phyloP scores from a whole-genome alignment of 345 rosid species.

The Diplotaxis tenuifolia region DNA sequence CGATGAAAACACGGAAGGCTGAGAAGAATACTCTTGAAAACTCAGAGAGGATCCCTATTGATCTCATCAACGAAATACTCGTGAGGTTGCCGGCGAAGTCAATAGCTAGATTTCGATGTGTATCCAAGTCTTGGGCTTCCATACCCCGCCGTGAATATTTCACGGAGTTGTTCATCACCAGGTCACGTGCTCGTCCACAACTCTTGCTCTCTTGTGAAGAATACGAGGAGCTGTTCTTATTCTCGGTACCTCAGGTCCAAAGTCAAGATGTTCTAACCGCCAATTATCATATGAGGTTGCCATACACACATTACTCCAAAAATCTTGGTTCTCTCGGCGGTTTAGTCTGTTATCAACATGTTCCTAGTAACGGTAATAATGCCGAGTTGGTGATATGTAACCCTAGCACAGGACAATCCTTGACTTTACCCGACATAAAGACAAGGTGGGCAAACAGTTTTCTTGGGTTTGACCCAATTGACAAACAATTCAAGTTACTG shows the following conservation, averaged over 20 bases:
- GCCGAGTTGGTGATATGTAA: not conserved
- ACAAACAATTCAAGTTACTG: not conserved
- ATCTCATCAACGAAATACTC: too few species aligned
- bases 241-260: not conserved
- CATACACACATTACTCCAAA: not conserved
- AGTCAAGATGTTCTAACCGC: not conserved
- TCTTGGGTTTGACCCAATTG: not conserved
- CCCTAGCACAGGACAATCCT: not conserved
- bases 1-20: too few species aligned
- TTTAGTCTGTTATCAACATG: not conserved
- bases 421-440: not conserved
- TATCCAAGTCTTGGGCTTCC: too few species aligned
- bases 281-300: too few species aligned
- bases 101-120: too few species aligned
- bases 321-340: not conserved
- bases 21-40: too few species aligned
- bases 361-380: not conserved
- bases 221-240: not conserved
- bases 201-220: not conserved
- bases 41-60: too few species aligned
- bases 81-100: too few species aligned
- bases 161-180: too few species aligned
- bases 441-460: not conserved
- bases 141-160: too few species aligned
- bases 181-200: too few species aligned